phyloP scores from a whole-genome alignment of 75 land plant species.

The Selaginella tamariscina region DNA sequence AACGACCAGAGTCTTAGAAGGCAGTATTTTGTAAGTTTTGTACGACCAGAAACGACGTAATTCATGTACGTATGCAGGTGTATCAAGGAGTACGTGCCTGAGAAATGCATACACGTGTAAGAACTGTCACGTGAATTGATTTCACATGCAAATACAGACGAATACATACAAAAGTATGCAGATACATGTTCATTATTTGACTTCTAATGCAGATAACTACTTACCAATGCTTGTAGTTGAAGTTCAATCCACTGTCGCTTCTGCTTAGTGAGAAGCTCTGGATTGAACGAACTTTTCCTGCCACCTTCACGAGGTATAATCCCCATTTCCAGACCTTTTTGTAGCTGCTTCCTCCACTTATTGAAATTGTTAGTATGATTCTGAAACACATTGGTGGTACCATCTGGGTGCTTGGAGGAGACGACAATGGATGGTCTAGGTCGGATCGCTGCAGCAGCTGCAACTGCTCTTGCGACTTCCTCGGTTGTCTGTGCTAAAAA shows the following conservation, averaged over 20 bases:
- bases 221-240: constrained; percentile 55
- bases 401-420: constrained; percentile 14
- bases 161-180: no score
- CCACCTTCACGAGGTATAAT: constrained; percentile 28
- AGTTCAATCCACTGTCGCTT: constrained; percentile 91
- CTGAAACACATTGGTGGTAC: constrained; percentile 4
- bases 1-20: no score
- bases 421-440: constrained; percentile 35
- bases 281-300: constrained; percentile 41
- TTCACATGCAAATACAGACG: no score
- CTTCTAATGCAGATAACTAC: no score
- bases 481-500: constrained; percentile 29
- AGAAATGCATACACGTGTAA: no score
- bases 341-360: constrained; percentile 27
- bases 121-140: no score
- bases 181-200: no score
- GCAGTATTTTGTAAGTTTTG: no score
- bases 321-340: constrained; percentile 50
- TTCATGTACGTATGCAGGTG: not conserved
- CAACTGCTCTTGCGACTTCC: constrained; percentile 30
- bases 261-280: constrained; percentile 76
- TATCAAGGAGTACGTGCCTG: no score
- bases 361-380: constrained; percentile 11
- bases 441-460: constrained; percentile 32
- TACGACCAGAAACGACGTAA: not conserved